Evolutionary conservation across 2,329 filamentous ascomycete species (phyloP), one percentile per base, ranked within the genome.

Genomic region (Microcera coccophila): DNA sequence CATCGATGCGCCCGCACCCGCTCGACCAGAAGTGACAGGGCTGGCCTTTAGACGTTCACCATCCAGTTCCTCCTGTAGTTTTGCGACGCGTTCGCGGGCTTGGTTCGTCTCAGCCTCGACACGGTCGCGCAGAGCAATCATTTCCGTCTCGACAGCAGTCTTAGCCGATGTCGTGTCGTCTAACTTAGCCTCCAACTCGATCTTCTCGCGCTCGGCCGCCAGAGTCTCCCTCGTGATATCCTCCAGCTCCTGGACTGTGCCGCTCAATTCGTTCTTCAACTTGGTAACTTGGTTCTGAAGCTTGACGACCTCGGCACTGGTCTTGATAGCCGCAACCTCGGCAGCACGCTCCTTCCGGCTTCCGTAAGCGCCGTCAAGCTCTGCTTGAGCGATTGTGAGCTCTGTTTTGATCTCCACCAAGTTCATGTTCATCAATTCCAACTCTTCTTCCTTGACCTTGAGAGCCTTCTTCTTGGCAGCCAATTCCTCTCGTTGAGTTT

Each of bases 331-430:
- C 1, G 78, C 78, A 16, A 74, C 73, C 50, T 81, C 77, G 11
- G 75, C 74, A 16, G 78, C 78, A 17, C 79, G 75, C 63, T 82
- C 72, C 44, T 75, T 72, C 45, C 78, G 73, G 44, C 74, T 73
- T 44, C 78, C 78, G 58, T 81, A 81, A 19, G 78, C 78, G 43
- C 76, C 76, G 49, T 82, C 79, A 21, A 82, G 71, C 61, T 82
- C 79, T 15, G 79, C 79, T 56, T 77, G 75, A 38, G 76, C 75
- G 54, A 81, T 73, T 35, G 78, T 79, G 45, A 79, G 68, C 55
- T 82, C 78, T 40, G 77, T 81, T 70, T 81, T 81, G 58, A 78
- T 69, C 63, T 81, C 76, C 24, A 76, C 73, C 41, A 80, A 60
- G 55, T 72, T 70, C 56, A 71, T 65, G 60, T 75, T 76, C 40